These are phyloP conservation scores for Globisporangium lucens DNA, from an alignment of 352 stramenopile genomes.

Conservation along the genomic window DNA sequence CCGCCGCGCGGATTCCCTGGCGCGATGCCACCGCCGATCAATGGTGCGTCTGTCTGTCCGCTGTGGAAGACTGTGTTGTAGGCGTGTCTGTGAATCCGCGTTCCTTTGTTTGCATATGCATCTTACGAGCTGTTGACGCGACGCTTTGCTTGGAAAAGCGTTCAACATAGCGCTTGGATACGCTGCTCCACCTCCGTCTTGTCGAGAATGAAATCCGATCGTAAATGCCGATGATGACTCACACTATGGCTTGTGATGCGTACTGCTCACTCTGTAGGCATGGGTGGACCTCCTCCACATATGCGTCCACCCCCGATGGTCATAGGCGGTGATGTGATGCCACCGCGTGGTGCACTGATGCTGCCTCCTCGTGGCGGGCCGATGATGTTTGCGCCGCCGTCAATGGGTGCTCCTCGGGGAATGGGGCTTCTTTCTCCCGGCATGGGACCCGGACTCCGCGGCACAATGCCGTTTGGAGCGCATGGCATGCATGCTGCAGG, in stretches of 20 bases:
- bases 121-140: not conserved
- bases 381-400: constrained; percentile 7
- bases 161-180: not conserved
- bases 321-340: constrained; percentile 2
- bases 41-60: constrained; percentile 1
- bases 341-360: constrained; percentile 1
- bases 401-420: constrained; percentile 4
- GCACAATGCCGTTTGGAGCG: not conserved
- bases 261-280: not conserved
- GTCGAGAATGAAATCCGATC: no score
- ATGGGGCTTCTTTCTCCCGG: not conserved
- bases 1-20: constrained; percentile 19
- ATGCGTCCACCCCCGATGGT: constrained; percentile 1
- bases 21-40: constrained; percentile 8
- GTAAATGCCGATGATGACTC: not conserved
- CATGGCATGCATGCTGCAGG: not conserved
- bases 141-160: no score
- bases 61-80: not conserved
- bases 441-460: not conserved
- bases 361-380: constrained; percentile 4
- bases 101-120: no score
- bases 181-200: not conserved
- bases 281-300: constrained; percentile 1
- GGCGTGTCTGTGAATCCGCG: not conserved
- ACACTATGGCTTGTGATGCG: not conserved